phyloP scores from a whole-genome alignment of 768 basidiomycete genomes.

The Porpolomopsis calyptriformis region DNA sequence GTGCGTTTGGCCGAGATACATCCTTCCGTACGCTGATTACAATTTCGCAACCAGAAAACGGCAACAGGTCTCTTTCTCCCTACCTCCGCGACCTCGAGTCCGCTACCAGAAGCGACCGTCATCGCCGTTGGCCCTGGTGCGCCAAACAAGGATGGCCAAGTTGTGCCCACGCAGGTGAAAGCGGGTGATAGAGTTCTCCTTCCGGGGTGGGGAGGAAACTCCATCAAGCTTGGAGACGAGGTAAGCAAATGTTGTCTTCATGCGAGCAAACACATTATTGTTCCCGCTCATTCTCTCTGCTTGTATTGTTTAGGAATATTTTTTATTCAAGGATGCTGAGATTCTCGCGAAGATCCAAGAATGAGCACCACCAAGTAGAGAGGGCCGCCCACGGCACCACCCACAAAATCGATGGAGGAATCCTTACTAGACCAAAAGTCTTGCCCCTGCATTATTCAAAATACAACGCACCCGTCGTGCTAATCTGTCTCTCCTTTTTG shows the following conservation, averaged over 20 bases:
- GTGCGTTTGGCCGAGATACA: slow-evolving; percentile 35
- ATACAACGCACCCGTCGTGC: too few relatives aligned
- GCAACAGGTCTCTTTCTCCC: slow-evolving; percentile 92
- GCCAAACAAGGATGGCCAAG: slow-evolving; percentile 72
- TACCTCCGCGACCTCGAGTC: slow-evolving; percentile 70
- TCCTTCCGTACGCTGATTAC: neutral
- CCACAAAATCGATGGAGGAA: too few relatives aligned
- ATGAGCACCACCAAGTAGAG: too few relatives aligned
- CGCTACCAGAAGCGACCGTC: slow-evolving; percentile 95
- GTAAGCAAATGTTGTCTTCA: slow-evolving; percentile 37
- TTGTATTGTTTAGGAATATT: slow-evolving; percentile 62
- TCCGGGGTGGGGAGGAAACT: slow-evolving; percentile 92
- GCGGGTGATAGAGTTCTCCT: slow-evolving; percentile 88
- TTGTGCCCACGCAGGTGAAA: slow-evolving; percentile 69
- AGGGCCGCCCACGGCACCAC: too few relatives aligned
- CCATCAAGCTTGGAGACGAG: slow-evolving; percentile 95
- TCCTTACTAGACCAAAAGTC: too few relatives aligned
- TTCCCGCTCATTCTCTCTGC: slow-evolving; percentile 6
- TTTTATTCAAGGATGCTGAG: slow-evolving; percentile 87
- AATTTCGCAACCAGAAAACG: slow-evolving; percentile 65
- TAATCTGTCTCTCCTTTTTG: too few relatives aligned
- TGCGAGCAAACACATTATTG: too few relatives aligned
- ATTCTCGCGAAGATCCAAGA: slow-evolving; percentile 96
- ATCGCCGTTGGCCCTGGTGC: slow-evolving; percentile 93
- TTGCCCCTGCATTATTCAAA: too few relatives aligned